phyloP scores from a whole-genome alignment of 2,329 filamentous ascomycete genomes.

The Colletotrichum zoysiae region DNA sequence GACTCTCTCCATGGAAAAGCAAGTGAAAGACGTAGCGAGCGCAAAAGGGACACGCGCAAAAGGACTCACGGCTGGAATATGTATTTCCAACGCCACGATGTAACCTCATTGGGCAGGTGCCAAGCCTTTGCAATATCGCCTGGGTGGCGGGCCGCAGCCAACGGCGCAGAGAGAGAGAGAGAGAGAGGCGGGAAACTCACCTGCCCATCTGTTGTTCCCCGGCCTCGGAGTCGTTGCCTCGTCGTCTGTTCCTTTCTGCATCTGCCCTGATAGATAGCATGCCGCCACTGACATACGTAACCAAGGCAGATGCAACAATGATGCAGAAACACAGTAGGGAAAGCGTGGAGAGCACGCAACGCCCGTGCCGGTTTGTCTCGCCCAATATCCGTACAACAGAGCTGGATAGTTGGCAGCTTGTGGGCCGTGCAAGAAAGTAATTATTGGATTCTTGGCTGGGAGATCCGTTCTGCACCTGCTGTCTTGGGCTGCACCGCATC shows the following conservation, averaged over 20 bases:
- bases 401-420: neutral
- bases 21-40: neutral
- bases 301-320: neutral
- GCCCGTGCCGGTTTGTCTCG: neutral
- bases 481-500: neutral
- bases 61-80: slow-evolving; percentile 13
- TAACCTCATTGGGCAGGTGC: slow-evolving; percentile 39
- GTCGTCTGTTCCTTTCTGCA: neutral
- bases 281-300: too few relatives aligned
- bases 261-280: neutral
- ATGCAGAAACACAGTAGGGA: neutral
- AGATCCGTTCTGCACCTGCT: slow-evolving; percentile 4
- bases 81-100: slow-evolving; percentile 24
- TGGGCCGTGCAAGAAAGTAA: neutral
- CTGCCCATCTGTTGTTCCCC: slow-evolving; percentile 20
- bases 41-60: neutral
- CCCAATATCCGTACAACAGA: neutral
- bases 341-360: neutral
- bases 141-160: slow-evolving; percentile 9
- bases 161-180: too few relatives aligned
- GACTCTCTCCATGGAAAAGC: neutral
- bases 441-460: neutral
- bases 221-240: too few relatives aligned
- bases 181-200: slow-evolving; percentile 9
- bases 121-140: slow-evolving; percentile 31